Evolutionary conservation across 2,329 filamentous ascomycete species (phyloP).

Genomic region (Clarireedia homoeocarpa): DNA sequence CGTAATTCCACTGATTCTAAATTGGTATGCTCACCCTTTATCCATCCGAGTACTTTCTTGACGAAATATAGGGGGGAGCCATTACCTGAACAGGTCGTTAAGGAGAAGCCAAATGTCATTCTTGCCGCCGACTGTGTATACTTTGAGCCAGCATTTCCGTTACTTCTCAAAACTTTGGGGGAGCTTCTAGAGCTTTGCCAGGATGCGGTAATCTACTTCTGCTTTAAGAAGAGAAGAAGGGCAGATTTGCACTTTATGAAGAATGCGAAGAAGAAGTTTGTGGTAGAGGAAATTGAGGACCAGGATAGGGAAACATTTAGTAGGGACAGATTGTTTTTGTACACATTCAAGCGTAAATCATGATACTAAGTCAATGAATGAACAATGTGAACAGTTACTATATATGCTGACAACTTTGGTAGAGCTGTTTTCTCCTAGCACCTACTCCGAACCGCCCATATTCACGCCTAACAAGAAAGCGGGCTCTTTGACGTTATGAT

Average conservation of each 20-base stretch:
- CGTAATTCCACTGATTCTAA: conserved; percentile 63
- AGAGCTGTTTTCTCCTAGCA: neutral
- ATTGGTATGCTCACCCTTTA: conserved; percentile 56
- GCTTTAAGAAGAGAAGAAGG: conserved; percentile 86
- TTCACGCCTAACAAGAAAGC: conserved; percentile 32
- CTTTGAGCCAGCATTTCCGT: conserved; percentile 89
- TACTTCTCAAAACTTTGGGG: conserved; percentile 70
- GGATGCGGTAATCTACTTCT: conserved; percentile 62
- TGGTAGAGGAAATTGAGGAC: conserved; percentile 53
- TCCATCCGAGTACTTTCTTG: neutral
- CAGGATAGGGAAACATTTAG: conserved; percentile 50
- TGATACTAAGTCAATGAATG: conserved; percentile 9
- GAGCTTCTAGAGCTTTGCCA: conserved; percentile 69
- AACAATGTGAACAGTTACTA: neutral
- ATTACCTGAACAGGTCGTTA: conserved; percentile 43
- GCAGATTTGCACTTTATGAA: conserved; percentile 73
- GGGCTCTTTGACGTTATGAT: conserved; percentile 31
- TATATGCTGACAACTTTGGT: neutral
- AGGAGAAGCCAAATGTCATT: conserved; percentile 65
- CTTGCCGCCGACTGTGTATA: conserved; percentile 97
- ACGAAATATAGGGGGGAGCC: conserved; percentile 47
- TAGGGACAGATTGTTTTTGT: conserved; percentile 53
- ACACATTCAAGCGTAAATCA: conserved; percentile 42
- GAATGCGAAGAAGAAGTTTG: conserved; percentile 58
- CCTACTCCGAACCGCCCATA: conserved; percentile 18